phyloP scores from a whole-genome alignment of 371 early-diverging fungal genomes.

The Saksenaea vasiformis region DNA sequence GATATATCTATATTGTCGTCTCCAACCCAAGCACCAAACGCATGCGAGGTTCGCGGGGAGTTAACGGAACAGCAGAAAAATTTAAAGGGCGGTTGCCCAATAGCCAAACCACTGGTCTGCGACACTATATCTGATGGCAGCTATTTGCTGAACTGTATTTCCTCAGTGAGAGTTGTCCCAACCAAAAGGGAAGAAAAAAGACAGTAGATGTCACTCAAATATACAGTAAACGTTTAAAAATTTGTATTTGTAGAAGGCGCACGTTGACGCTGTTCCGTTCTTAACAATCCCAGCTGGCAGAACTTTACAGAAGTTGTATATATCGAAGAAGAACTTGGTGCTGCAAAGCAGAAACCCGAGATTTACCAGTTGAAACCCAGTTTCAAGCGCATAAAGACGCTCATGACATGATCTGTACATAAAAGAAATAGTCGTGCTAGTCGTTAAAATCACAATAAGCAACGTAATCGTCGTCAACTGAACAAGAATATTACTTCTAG shows the following conservation, averaged over 20 bases:
- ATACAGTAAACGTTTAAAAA: too few species aligned
- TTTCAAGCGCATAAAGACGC: not conserved
- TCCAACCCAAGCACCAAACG: not conserved
- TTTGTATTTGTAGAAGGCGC: not conserved
- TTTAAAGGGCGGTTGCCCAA: not conserved
- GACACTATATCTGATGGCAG: not conserved
- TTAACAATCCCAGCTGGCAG: not conserved
- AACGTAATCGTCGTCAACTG: too few species aligned
- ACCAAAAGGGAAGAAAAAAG: too few species aligned
- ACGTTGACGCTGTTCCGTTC: not conserved
- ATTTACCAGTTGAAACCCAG: not conserved
- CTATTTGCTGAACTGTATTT: too few species aligned
- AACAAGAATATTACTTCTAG: too few species aligned
- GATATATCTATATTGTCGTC: not conserved
- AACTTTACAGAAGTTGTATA: not conserved
- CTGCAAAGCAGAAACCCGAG: not conserved
- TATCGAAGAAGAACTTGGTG: not conserved
- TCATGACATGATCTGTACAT: not conserved
- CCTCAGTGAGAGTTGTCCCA: too few species aligned
- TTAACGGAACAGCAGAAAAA: not conserved
- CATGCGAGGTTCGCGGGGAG: not conserved
- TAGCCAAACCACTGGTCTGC: not conserved
- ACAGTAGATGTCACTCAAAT: too few species aligned
- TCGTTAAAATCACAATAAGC: too few species aligned
- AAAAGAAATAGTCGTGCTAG: too few species aligned